Percentiles rank a stretch among this genome's conserved stretches.
Conservation (phyloP, 129 eudicot genomes). For the Artemisia tridentata region DNA sequence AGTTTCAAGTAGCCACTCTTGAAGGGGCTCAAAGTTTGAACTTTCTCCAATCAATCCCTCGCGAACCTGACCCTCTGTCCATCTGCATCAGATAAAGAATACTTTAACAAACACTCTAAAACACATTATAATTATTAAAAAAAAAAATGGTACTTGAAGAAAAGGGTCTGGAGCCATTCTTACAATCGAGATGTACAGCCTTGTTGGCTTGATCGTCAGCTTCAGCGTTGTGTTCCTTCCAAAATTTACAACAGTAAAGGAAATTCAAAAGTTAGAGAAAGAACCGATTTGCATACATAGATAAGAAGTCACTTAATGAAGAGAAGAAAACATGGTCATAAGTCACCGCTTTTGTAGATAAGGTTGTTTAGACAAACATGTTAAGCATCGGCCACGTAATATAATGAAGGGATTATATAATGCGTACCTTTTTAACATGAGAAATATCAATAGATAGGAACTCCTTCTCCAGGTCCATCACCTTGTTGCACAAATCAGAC, state of each 20-base stretch:
- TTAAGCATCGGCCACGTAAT: no score
- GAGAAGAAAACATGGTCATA: not conserved
- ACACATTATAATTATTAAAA: no score
- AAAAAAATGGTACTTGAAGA: not conserved
- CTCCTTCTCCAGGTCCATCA: not conserved
- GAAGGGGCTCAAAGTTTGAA: no score
- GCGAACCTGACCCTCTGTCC: no score
- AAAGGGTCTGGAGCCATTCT: not conserved
- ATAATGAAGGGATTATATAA: not conserved
- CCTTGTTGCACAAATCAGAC: not conserved
- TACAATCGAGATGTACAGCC: not conserved
- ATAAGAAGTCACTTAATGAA: no score
- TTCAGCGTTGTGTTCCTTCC: not conserved
- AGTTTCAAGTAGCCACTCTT: no score
- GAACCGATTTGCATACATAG: not conserved
- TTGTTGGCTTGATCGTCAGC: not conserved
- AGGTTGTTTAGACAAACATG: not conserved
- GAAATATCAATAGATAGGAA: not conserved
- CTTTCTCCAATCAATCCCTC: no score
- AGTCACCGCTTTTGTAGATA: not conserved
- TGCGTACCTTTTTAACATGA: not conserved
- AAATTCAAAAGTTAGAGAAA: not conserved
- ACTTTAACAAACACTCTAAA: no score
- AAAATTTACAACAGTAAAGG: not conserved
- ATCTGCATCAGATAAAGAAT: no score